Percentiles rank a stretch among this genome's conserved stretches.
phyloP scores from a whole-genome alignment of 139 green algal species.

The Chlorella sp. region DNA sequence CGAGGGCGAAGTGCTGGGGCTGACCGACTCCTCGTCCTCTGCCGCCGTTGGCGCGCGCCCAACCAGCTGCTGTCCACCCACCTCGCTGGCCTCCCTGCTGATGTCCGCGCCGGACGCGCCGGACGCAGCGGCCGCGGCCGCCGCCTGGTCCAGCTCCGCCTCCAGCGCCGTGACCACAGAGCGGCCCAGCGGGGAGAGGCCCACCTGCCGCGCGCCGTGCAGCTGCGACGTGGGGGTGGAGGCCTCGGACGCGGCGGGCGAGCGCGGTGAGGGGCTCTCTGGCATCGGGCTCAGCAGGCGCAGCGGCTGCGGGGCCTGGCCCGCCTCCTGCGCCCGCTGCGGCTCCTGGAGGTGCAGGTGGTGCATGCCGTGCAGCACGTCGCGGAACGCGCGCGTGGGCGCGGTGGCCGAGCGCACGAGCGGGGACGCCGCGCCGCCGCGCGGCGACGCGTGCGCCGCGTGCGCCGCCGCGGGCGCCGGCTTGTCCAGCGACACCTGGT shows the following conservation, averaged over 20 bases:
- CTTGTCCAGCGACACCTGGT: conserved; percentile 15
- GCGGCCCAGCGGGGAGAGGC: conserved; percentile 50
- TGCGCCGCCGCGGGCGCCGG: background rate
- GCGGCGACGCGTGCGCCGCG: conserved; percentile 1
- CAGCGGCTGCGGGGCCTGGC: background rate
- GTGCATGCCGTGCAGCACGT: conserved; percentile 36
- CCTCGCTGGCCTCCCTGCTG: background rate
- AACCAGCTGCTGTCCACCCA: background rate
- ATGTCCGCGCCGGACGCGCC: too few species aligned
- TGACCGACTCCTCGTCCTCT: too few species aligned
- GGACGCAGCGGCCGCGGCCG: background rate
- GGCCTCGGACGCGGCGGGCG: background rate
- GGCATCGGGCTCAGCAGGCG: conserved; percentile 20
- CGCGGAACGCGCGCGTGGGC: conserved; percentile 15
- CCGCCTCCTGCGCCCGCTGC: background rate
- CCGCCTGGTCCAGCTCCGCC: conserved; percentile 51
- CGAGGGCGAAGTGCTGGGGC: conserved; percentile 2
- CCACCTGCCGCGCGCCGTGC: conserved; percentile 10
- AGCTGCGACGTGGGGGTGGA: background rate
- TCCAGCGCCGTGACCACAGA: conserved; percentile 58
- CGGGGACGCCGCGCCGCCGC: conserved; percentile 2
- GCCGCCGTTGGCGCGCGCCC: background rate
- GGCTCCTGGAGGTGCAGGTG: conserved; percentile 24
- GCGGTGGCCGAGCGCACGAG: conserved; percentile 28
- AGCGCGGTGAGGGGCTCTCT: conserved; percentile 13